phyloP scores from a whole-genome alignment of 106 monocot species.

The Platanthera guangdongensis region DNA sequence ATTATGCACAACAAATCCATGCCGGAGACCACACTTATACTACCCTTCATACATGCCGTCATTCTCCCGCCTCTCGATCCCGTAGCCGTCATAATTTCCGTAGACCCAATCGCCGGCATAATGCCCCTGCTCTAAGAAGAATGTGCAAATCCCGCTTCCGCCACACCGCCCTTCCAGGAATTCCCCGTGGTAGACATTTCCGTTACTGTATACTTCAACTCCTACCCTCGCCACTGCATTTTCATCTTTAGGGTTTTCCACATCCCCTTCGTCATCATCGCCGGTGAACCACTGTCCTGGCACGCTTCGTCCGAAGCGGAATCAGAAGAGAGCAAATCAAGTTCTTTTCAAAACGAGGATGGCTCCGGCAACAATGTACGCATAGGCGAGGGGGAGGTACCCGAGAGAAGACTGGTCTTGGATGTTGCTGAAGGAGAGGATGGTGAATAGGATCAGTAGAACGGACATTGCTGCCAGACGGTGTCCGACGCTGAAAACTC shows the following conservation, averaged over 20 bases:
- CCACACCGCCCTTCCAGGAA: slow-evolving; percentile 31
- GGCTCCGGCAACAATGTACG: slow-evolving; percentile 6
- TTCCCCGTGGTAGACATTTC: slow-evolving; percentile 50
- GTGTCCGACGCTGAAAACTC: not conserved
- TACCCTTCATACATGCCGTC: slow-evolving; percentile 44
- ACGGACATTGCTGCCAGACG: not conserved
- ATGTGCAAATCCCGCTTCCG: slow-evolving; percentile 45
- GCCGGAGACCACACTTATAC: slow-evolving; percentile 31
- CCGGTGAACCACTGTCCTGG: slow-evolving; percentile 62
- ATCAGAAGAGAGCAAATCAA: not conserved
- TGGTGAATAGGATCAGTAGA: not conserved
- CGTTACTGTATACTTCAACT: slow-evolving; percentile 45
- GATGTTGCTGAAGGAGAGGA: slow-evolving; percentile 16
- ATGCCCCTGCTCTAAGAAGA: slow-evolving; percentile 34
- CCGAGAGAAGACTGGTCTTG: not conserved
- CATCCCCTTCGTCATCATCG: slow-evolving; percentile 25
- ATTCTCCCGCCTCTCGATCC: slow-evolving; percentile 50
- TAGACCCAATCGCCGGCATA: slow-evolving; percentile 63
- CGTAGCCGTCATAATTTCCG: slow-evolving; percentile 45
- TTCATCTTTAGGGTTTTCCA: slow-evolving; percentile 2
- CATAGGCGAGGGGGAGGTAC: slow-evolving; percentile 19
- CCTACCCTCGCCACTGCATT: slow-evolving; percentile 20
- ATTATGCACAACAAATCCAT: slow-evolving; percentile 38
- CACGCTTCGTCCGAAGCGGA: not conserved
- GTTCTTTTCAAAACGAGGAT: not conserved